A percentile compares a stretch with the other conserved stretches of the same genome.
Evolutionary conservation across 2,329 filamentous ascomycete species (phyloP).

Genomic region (Fusarium irregulare): DNA sequence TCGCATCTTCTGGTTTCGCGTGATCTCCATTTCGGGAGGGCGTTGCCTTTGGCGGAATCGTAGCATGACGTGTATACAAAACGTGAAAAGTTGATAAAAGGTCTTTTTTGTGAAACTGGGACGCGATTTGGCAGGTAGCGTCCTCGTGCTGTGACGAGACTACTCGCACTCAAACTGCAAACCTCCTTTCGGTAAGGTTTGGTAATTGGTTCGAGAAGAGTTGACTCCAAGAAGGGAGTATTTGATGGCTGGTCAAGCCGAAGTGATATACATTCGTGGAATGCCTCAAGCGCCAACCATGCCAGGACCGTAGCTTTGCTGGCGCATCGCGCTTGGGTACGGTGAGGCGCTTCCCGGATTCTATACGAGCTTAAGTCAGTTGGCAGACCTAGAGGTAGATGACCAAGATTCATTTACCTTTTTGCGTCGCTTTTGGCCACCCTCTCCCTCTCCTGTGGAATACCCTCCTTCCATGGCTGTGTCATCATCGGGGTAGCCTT

Average conservation of each 20-base stretch:
- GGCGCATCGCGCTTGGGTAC: conserved; percentile 58
- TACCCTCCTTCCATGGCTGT: conserved; percentile 68
- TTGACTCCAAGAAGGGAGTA: conserved; percentile 8
- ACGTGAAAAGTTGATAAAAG: conserved; percentile 35
- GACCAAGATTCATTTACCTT: conserved; percentile 61
- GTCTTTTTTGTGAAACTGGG: conserved; percentile 22
- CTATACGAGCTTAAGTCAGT: conserved; percentile 58
- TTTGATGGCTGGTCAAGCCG: background rate
- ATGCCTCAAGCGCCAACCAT: conserved; percentile 65
- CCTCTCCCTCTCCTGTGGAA: conserved; percentile 78
- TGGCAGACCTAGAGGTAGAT: conserved; percentile 39
- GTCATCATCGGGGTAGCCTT: conserved; percentile 77
- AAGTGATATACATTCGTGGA: background rate
- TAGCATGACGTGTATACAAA: conserved; percentile 48
- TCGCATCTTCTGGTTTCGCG: conserved; percentile 25
- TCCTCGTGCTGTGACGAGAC: conserved; percentile 7
- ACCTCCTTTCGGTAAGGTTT: conserved; percentile 26
- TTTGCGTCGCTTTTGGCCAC: conserved; percentile 73
- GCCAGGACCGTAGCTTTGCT: conserved; percentile 67
- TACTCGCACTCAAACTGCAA: conserved; percentile 11
- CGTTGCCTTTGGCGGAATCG: conserved; percentile 43
- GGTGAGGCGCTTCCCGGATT: conserved; percentile 58
- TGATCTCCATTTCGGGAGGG: conserved; percentile 21
- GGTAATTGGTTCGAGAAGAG: conserved; percentile 12
- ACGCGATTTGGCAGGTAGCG: conserved; percentile 17